Base-by-base conservation (phyloP, 345 rosid species). In the Bruguiera parviflora region DNA sequence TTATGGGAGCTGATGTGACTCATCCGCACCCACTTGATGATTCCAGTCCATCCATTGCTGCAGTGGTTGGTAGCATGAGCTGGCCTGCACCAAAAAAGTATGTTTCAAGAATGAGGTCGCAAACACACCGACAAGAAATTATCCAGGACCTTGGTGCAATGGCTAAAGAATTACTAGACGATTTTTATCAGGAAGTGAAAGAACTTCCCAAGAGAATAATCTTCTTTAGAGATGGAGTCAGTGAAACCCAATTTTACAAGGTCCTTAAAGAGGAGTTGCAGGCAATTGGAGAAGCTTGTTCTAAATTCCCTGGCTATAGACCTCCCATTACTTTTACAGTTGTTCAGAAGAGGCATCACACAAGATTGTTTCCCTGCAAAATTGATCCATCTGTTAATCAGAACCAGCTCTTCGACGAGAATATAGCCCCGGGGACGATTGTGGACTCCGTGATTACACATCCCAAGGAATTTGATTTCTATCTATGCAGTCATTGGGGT, bases 11-110 rank as follows among this genome's bases (percentile, higher is more conserved):
- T 4, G 99, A 95, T 68, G 99, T 91, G 24, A 95, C 99, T 28
- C 96, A 91, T 78, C 99, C 96, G 49, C 99, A 92, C 66, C 99
- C 99, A 0, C 89, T 95, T 2, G 99, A 95, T 35, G 99, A 95
- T 73, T 82, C 39, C 66, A 95, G 99, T 61, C 99, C 99, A 25
- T 95, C 99, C 0, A 93, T 89, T 70, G 99, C 96, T 4, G 99
- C 99, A 55, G 97, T 92, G 31, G 99, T 95, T 33, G 99, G 97
- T n/a, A 95, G 97, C 88, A 84, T 95, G 85, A 95, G 91, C 84
- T 95, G 99, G 99, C 97, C 99, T 1, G 89, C 92, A 20, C 96
- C 96, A 55, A 95, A 95, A 91, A 83, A 85, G 72, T 95, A 95
- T 32, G 86, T 80, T 0, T 95, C 97, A 0, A 80, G 96, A 64